Evolutionary conservation across 2,329 filamentous ascomycete species (phyloP), one percentile per base, ranked within the genome.

Genomic region (Fusarium liriodendri): DNA sequence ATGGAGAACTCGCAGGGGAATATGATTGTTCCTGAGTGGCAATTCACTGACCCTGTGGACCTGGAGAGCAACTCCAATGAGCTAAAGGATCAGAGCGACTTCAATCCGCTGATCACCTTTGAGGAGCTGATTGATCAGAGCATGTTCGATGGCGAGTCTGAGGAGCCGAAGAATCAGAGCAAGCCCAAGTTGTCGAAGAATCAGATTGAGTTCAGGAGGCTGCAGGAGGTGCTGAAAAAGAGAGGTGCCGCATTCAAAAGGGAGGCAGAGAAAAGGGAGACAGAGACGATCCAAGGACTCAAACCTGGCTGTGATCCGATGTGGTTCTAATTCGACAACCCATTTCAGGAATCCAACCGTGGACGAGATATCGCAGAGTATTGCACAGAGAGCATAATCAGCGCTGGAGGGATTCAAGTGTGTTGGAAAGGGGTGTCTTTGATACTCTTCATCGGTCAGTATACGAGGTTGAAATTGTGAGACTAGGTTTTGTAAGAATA

Each of bases 1-100:
- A 67, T 76, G 52, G 32, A 61, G 47, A 29, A 75, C 20, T 52
- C 62, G 5, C n/a, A 64, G 6, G 67, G 67, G 4, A 32, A 32
- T 5, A 50, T 3, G 6, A 62, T 74, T 11, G 6, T 16, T 5
- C 64, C 71, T 35, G 61, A 74, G n/a, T 73, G 71, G 71, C 57
- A 32, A n/a, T 74, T 73, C 27, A 27, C 9, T 2, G 47, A 69
- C 63, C 71, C 40, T 59, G 42, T 4, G 29, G 18, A n/a, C 7
- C 25, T 16, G 16, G 42, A 6, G 20, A 45, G 27, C 22, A 22
- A 22, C 11, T 16, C 18, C 22, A 14, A 37, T 32, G 16, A 55
- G n/a, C n/a, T 16, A 11, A 16, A 37, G 14, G 14, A 37, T 37
- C 35, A 37, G 35, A 37, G 35, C 14, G 35, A 37, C 6, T 37